Evolutionary conservation across 176 grass and related monocot genomes (phyloP), one percentile per base, ranked within the genome.

Genomic region (Secale cereale): DNA sequence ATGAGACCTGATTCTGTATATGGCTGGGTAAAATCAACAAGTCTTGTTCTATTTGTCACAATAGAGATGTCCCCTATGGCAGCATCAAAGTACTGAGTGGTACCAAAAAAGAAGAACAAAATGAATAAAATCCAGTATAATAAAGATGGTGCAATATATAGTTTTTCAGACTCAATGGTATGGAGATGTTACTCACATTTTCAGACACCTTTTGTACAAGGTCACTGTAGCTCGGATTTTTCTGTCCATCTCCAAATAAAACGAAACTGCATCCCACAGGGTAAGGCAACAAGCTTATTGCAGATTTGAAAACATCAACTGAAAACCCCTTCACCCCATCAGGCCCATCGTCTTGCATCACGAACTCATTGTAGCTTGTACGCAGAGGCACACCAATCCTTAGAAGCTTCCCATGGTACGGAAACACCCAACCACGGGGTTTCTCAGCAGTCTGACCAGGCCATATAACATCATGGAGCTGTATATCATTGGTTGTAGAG

Each of bases 1-100:
- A 94, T 68, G 59, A 94, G 87, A 59, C 94, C 94, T 10, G 94
- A 97, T 81, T 97, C 89, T 70, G 72, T 88, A 68, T 94, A 97
- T 2, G 94, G 94, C 68, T 97, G 94, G 56, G 94, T 97, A 85
- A 97, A 97, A 86, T 97, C 94, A 45, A 94, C 94, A 70, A 93
- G 37, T 82, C 85, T 93, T 82, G 94, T 94, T 85, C 94, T 88
- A 82, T 88, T 94, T 15, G 85, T 94, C 62, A 88, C 89, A 54
- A 97, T 97, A 32, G 94, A 30, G 48, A 97, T 94, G 82, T 97
- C 94, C 69, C 94, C 94, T 61, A 97, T 88, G 33, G 91, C 94
- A 67, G 91, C 94, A 8, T 93, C 91, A 36, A 97, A 97, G 78
- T 82, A 87, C 94, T 97, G 36, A 78, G 36, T 60, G 67, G 26